These are phyloP conservation scores for Talaromyces atroroseus DNA, from an alignment of 2,329 filamentous ascomycete genomes.

Conservation along the genomic window DNA sequence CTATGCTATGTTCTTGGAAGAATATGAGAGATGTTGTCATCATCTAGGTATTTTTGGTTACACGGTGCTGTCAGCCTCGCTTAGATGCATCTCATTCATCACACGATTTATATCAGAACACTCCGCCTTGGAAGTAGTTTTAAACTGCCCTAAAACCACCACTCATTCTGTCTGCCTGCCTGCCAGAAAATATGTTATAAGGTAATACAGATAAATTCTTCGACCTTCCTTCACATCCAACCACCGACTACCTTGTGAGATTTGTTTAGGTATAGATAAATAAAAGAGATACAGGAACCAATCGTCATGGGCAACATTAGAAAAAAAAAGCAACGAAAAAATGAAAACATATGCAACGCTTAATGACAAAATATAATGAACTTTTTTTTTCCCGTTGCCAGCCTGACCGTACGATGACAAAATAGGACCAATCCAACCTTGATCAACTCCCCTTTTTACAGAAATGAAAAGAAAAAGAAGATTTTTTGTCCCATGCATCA, in stretches of 20 bases:
- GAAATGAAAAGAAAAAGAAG: neutral
- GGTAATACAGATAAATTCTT: too few species aligned
- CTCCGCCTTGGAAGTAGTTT: too few species aligned
- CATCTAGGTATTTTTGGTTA: too few species aligned
- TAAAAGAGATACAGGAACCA: neutral
- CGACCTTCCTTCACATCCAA: neutral
- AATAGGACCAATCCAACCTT: slow-evolving; percentile 6
- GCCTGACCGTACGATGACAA: slow-evolving; percentile 1
- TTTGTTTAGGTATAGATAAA: neutral
- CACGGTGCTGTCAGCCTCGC: too few species aligned
- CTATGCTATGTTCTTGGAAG: too few species aligned
- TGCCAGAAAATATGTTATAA: too few species aligned
- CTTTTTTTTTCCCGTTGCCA: slow-evolving; percentile 5
- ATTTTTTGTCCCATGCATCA: slow-evolving; percentile 31
- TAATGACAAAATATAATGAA: slow-evolving; percentile 25
- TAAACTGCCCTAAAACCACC: too few species aligned
- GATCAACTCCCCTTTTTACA: slow-evolving; percentile 14
- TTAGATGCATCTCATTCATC: too few species aligned
- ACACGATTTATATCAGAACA: too few species aligned
- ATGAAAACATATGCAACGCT: slow-evolving; percentile 28
- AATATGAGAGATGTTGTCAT: too few species aligned
- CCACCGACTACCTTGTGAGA: neutral
- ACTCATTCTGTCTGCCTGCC: too few species aligned
- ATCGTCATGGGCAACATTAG: slow-evolving; percentile 1
- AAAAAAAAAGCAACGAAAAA: neutral